These are phyloP conservation scores for Dryadomyces quercus-mongolicae DNA, from an alignment of 2,329 filamentous ascomycete genomes.

Conservation along the genomic window DNA sequence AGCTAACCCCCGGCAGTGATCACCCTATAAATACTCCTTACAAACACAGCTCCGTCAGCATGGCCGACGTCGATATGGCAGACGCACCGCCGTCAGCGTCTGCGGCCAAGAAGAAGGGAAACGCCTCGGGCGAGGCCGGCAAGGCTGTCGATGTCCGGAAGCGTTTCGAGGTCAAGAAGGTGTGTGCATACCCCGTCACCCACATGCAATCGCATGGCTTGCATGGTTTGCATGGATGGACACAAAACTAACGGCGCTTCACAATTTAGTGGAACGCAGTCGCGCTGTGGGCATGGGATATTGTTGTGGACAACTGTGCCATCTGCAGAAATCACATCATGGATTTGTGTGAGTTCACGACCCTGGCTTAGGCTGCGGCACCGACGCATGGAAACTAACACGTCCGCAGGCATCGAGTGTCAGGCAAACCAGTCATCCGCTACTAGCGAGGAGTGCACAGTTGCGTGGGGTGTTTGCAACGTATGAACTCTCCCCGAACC, in stretches of 20 bases:
- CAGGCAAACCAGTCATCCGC: constrained; percentile 97
- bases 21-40: not conserved
- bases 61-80: constrained; percentile 97
- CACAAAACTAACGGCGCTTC: too few species aligned
- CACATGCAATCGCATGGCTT: too few species aligned
- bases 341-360: constrained; percentile 66
- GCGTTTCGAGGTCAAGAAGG: constrained; percentile 98
- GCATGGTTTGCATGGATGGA: too few species aligned
- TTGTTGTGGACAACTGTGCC: constrained; percentile 97
- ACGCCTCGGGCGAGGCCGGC: constrained; percentile 28
- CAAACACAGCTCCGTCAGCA: constrained; percentile 22
- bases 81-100: constrained; percentile 54
- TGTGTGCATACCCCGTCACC: constrained; percentile 23
- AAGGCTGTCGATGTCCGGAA: constrained; percentile 63
- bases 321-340: constrained; percentile 99
- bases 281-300: constrained; percentile 98
- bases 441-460: constrained; percentile 95
- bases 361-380: not conserved
- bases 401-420: constrained; percentile 71
- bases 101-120: constrained; percentile 39
- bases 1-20: not conserved
- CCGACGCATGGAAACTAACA: not conserved
- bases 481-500: constrained; percentile 45
- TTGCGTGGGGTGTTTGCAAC: constrained; percentile 98
- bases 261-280: constrained; percentile 71